Percentiles rank a stretch among this genome's conserved stretches.
Evolutionary conservation across 192 early-diverging fungal species (phyloP).

Genomic region (Rhizoclosmatium globosum): DNA sequence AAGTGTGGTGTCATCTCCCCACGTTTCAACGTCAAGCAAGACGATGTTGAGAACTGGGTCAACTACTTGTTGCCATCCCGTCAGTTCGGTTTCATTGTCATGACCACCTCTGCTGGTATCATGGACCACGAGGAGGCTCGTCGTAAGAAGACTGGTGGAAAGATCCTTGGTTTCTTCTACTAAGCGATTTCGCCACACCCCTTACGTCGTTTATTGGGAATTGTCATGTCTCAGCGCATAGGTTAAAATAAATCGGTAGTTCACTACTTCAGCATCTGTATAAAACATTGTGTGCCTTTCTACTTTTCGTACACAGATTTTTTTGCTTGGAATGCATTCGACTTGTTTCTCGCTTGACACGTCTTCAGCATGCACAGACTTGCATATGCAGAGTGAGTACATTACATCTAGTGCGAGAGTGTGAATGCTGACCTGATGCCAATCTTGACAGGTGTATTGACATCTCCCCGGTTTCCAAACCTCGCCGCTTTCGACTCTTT

Average conservation of each 20-base stretch:
- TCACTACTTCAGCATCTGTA: background rate
- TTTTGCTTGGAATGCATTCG: too few species aligned
- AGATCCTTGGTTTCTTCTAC: constrained; percentile 59
- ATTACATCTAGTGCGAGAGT: too few species aligned
- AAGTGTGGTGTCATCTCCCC: constrained; percentile 99
- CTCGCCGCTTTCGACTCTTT: constrained; percentile 46
- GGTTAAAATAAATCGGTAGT: background rate
- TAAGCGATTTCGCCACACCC: constrained; percentile 25
- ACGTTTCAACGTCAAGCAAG: constrained; percentile 96
- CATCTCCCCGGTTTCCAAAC: constrained; percentile 1
- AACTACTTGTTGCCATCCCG: constrained; percentile 96
- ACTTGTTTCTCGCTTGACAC: constrained; percentile 20
- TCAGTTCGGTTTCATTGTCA: constrained; percentile 96
- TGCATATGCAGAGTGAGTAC: background rate
- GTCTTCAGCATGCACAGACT: constrained; percentile 20
- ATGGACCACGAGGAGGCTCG: constrained; percentile 99
- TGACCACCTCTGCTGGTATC: constrained; percentile 77
- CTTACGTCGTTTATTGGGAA: too few species aligned
- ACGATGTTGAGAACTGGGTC: constrained; percentile 96
- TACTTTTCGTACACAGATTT: background rate
- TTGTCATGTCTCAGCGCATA: background rate
- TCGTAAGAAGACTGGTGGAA: constrained; percentile 96
- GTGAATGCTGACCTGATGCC: too few species aligned
- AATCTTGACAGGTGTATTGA: constrained; percentile 2
- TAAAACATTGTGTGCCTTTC: background rate